Evolutionary conservation across 2,329 filamentous ascomycete species (phyloP).

Genomic region (Didymella exigua): DNA sequence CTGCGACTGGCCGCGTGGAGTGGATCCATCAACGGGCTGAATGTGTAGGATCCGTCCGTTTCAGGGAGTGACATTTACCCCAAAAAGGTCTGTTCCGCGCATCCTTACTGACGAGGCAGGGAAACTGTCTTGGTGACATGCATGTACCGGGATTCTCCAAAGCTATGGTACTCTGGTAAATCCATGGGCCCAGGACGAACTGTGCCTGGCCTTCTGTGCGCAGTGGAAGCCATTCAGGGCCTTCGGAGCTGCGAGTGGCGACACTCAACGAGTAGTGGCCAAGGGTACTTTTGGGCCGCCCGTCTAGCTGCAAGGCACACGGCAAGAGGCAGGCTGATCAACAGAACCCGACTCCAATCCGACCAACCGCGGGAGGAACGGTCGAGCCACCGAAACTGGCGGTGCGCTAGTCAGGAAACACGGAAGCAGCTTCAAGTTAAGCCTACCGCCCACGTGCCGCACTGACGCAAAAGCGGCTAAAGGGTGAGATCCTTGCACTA

Average conservation of each 20-base stretch:
- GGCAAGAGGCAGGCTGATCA: conserved; percentile 4
- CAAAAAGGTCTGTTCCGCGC: conserved; percentile 21
- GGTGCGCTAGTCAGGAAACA: conserved; percentile 1
- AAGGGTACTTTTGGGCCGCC: neutral
- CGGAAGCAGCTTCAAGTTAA: conserved; percentile 1
- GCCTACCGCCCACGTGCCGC: conserved; percentile 7
- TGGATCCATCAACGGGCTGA: conserved; percentile 24
- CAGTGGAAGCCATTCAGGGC: neutral
- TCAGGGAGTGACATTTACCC: conserved; percentile 23
- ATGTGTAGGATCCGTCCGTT: conserved; percentile 26
- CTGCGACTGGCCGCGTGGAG: conserved; percentile 27
- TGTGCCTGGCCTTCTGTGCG: neutral
- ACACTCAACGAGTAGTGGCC: neutral
- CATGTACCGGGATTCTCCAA: neutral
- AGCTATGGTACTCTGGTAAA: conserved; percentile 1
- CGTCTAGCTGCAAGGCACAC: conserved; percentile 12
- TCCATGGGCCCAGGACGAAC: neutral
- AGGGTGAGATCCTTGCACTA: neutral
- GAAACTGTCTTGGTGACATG: conserved; percentile 4
- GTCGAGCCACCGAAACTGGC: neutral
- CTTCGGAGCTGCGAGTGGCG: neutral
- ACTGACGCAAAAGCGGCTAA: conserved; percentile 1
- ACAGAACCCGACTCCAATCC: neutral
- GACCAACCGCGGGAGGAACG: conserved; percentile 7
- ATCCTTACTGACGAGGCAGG: conserved; percentile 1